phyloP scores from a whole-genome alignment of 257 asterid genomes.

The Solanum sparsipilum region DNA sequence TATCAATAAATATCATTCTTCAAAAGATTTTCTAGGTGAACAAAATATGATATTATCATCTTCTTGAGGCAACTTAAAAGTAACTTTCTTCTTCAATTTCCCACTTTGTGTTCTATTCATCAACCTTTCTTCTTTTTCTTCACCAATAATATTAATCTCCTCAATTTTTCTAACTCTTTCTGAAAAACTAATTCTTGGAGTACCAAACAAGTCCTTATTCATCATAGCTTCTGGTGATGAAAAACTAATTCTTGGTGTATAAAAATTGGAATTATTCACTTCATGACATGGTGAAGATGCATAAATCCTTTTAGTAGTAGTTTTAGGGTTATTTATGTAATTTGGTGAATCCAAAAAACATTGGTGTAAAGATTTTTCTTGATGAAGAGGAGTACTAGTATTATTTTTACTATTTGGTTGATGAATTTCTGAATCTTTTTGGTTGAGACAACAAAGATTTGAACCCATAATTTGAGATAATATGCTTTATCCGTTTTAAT shows the following conservation, averaged over 20 bases:
- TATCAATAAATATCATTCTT: not conserved
- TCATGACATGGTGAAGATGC: not conserved
- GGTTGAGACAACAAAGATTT: not conserved
- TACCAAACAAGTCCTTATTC: not conserved
- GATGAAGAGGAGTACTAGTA: not conserved
- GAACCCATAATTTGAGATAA: not conserved
- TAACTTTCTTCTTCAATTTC: constrained; percentile 19
- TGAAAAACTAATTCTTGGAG: constrained; percentile 20
- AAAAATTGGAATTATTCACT: not conserved
- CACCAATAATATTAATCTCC: not conserved
- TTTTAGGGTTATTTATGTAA: not conserved
- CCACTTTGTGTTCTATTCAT: not conserved
- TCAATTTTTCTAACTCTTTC: constrained; percentile 9
- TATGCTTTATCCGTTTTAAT: not conserved
- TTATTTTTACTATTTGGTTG: not conserved
- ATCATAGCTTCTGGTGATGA: constrained; percentile 13
- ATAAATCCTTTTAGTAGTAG: not conserved
- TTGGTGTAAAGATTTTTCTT: not conserved
- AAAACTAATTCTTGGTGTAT: constrained; percentile 10
- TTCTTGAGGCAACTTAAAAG: constrained; percentile 23
- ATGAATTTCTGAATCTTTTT: not conserved
- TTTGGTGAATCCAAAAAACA: not conserved
- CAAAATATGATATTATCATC: constrained; percentile 10
- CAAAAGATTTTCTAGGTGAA: constrained; percentile 10
- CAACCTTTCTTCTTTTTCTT: not conserved